phyloP scores from a whole-genome alignment of 805 yeast species.

The Middelhovenomyces tepae region DNA sequence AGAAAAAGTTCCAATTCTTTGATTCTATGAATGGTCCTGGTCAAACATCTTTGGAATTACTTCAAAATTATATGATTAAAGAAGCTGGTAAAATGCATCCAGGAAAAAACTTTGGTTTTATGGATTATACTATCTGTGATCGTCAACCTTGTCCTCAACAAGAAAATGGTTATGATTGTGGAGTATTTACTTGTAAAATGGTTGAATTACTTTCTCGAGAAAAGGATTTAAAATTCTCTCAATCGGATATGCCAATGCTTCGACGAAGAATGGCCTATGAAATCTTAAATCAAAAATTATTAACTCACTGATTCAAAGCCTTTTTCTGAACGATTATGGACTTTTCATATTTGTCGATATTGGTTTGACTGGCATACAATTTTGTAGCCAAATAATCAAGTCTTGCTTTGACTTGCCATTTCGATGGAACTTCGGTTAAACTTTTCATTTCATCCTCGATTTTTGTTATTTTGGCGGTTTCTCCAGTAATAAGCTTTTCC shows the following conservation, averaged over 20 bases:
- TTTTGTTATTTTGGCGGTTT: slow-evolving; percentile 50
- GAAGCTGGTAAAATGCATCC: slow-evolving; percentile 52
- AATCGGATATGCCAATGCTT: slow-evolving; percentile 58
- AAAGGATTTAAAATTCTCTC: slow-evolving; percentile 43
- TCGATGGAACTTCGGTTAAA: slow-evolving; percentile 37
- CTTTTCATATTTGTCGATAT: slow-evolving; percentile 40
- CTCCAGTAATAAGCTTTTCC: slow-evolving; percentile 45
- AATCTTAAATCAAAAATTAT: slow-evolving; percentile 32
- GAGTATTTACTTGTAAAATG: slow-evolving; percentile 81
- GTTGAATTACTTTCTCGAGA: slow-evolving; percentile 53
- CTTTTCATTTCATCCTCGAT: slow-evolving; percentile 66
- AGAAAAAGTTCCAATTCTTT: slow-evolving; percentile 53
- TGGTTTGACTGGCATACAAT: slow-evolving; percentile 50
- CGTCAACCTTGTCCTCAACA: slow-evolving; percentile 66
- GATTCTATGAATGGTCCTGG: slow-evolving; percentile 61
- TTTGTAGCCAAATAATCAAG: slow-evolving; percentile 59
- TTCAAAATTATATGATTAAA: slow-evolving; percentile 53
- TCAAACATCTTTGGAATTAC: slow-evolving; percentile 33
- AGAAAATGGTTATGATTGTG: slow-evolving; percentile 87
- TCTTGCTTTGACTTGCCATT: slow-evolving; percentile 51
- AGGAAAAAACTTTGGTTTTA: slow-evolving; percentile 23
- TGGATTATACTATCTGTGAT: slow-evolving; percentile 13
- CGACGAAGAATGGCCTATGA: slow-evolving; percentile 64
- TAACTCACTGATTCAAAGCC: too few relatives aligned
- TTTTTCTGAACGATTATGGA: slow-evolving; percentile 19